A percentile compares a stretch with the other conserved stretches of the same genome.
Evolutionary conservation across 2,329 filamentous ascomycete genomes (phyloP).

Genomic region (Penicillium aurantiogriseum): DNA sequence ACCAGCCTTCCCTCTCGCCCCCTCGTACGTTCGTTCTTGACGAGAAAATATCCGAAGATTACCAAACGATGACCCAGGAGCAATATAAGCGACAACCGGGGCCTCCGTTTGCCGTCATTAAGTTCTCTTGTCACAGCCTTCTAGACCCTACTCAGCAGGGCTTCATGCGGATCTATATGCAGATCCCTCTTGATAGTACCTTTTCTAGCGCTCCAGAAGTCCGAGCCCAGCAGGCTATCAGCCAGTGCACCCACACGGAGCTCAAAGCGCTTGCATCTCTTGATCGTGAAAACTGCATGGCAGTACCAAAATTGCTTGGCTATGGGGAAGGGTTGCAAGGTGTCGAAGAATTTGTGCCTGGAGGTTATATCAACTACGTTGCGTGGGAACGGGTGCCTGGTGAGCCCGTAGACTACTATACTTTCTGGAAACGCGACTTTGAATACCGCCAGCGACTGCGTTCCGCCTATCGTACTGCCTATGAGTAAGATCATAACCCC

Average conservation of each 20-base stretch:
- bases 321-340: neutral
- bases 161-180: neutral
- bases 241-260: neutral
- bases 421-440: neutral
- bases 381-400: constrained; percentile 1
- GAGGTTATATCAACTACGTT: neutral
- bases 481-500: constrained; percentile 1
- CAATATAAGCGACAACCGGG: neutral
- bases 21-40: neutral
- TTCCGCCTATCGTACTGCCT: neutral
- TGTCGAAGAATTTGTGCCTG: neutral
- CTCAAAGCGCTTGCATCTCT: neutral
- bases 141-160: neutral
- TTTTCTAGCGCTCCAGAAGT: neutral
- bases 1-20: neutral
- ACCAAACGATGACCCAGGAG: neutral
- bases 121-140: neutral
- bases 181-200: constrained; percentile 1
- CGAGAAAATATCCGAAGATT: neutral
- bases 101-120: neutral
- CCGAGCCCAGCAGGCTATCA: neutral
- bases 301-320: neutral
- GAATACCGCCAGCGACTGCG: neutral
- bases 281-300: neutral
- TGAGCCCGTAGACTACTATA: neutral